Evolutionary conservation across 2,329 filamentous ascomycete genomes (phyloP), one percentile per base, ranked within the genome.

Genomic region (Lomentospora prolificans): DNA sequence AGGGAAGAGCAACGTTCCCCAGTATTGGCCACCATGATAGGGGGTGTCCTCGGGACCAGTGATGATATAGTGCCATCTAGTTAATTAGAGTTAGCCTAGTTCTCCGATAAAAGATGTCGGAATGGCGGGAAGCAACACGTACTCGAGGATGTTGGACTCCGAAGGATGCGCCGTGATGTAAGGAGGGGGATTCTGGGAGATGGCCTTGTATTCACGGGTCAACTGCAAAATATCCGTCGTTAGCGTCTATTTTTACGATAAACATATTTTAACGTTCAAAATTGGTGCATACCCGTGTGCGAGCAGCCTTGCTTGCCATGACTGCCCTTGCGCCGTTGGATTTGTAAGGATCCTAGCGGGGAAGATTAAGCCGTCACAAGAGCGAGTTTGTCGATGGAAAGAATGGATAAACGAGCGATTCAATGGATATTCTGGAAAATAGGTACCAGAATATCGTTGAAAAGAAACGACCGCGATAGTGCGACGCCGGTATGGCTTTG

Each of bases 1-100:
- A 14, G 94, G 94, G 70, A 99, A 99, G 61, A 95, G 85, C 53
- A 99, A 79, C 1, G 92, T 96, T 51, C 94, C 94, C 94, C 94
- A 99, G 76, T 97, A 99, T 70, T 99, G 94, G 50, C 94, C 94
- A 66, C 86, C 85, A 64, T 95, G 84, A 69, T 99, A 99, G 2
- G 94, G 92, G 0, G 94, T 99, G 58, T 91, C 83, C 59, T 95
- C 90, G 31, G 94, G 92, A 2, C 94, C 94, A 36, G 91, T 96
- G 62, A 97, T 87, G 66, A 96, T 89, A 74, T 95, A 95, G 73
- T 95, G 90, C 90, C 90, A 95, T 73, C 86, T 88, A 65, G 19
- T 25, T 31, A 53, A 53, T 53, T 17, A 28, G n/a, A 54, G 55
- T 64, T 36, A 61, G 60, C 14, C 22, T 22, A 10, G 8, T 5